These are phyloP conservation scores for Scenedesmus sp. DNA, from an alignment of 163 green algal genomes.

Conservation along the genomic window DNA sequence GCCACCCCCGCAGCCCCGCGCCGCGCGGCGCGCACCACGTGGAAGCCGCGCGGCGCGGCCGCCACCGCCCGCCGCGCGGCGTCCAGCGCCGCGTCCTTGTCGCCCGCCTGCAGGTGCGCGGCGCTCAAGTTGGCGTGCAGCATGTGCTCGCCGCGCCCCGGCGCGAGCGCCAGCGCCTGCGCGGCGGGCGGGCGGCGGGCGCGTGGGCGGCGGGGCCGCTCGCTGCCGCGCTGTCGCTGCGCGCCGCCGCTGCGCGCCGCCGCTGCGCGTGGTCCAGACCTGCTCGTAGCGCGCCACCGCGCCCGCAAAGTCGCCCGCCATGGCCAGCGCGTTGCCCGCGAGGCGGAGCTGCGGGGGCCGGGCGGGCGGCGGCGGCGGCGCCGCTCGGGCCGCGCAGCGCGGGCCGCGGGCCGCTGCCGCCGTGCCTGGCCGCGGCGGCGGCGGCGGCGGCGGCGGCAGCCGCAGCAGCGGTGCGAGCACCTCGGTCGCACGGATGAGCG, in stretches of 20 bases:
- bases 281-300: slow-evolving; percentile 41
- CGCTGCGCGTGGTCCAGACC: not conserved
- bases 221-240: no score
- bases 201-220: no score
- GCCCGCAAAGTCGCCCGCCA: slow-evolving; percentile 36
- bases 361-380: not conserved
- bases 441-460: not conserved
- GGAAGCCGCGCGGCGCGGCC: slow-evolving; percentile 51
- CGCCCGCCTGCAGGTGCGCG: slow-evolving; percentile 53
- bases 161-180: slow-evolving; percentile 23
- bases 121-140: slow-evolving; percentile 64
- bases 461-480: not conserved
- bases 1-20: not conserved
- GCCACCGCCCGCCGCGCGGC: slow-evolving; percentile 52
- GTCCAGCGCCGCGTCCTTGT: slow-evolving; percentile 48
- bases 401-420: no score
- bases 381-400: no score
- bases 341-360: slow-evolving; percentile 54
- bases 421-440: no score
- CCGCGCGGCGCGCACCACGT: slow-evolving; percentile 43
- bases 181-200: no score
- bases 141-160: slow-evolving; percentile 50
- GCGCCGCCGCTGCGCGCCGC: not conserved
- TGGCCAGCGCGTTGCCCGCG: slow-evolving; percentile 58
- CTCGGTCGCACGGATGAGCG: slow-evolving; percentile 18